phyloP scores from a whole-genome alignment of 345 rosid genomes.

The Diplotaxis tenuifolia region DNA sequence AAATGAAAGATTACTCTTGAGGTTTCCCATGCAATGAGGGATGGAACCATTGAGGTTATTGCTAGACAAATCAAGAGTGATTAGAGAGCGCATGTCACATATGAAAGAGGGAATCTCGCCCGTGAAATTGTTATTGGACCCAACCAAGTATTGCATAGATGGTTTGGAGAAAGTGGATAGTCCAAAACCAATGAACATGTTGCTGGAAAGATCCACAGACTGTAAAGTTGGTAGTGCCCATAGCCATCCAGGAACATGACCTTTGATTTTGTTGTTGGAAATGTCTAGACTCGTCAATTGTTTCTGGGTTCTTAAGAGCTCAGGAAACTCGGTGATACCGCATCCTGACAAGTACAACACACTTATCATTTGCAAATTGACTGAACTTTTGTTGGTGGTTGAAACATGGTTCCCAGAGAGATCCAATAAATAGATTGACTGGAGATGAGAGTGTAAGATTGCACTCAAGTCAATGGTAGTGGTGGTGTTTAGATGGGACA shows the following conservation, averaged over 20 bases:
- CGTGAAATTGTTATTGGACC: constrained; percentile 2
- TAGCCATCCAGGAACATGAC: constrained; percentile 17
- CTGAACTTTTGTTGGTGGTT: neutral
- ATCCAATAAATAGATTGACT: neutral
- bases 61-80: neutral
- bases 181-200: neutral
- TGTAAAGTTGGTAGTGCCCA: neutral
- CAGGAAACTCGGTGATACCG: constrained; percentile 17
- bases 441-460: neutral
- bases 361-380: neutral
- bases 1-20: neutral
- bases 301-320: neutral
- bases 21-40: neutral
- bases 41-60: neutral
- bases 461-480: neutral
- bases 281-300: neutral
- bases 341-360: neutral
- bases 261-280: constrained; percentile 21
- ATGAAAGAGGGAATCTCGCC: constrained; percentile 4
- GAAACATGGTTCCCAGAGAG: neutral
- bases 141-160: neutral
- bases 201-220: constrained; percentile 1
- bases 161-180: neutral
- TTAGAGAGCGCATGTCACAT: neutral
- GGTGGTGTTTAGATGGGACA: constrained; percentile 14